Base-by-base conservation (phyloP, 768 basidiomycete genomes). In the Trametes punicea region DNA sequence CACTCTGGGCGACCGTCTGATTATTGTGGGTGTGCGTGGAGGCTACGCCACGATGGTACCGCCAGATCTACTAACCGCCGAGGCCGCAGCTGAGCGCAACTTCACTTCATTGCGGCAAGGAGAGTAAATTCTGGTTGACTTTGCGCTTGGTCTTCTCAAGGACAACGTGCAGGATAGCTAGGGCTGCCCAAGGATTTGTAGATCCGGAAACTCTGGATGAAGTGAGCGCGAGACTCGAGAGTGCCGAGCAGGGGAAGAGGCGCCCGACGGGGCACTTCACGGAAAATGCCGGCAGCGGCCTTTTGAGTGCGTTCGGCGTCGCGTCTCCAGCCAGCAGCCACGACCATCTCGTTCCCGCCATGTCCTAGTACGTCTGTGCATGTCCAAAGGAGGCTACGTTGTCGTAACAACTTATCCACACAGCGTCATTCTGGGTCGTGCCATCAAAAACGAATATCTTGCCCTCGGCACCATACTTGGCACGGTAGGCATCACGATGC, bases 401-500 rank as follows among this genome's bases (percentile, higher is more conserved):
- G 4, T 16, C 26, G 33, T 45, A 36, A 13, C 16, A 25, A 18
- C 16, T 6, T 27, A 4, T 18, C 38, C 21, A 23, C 2, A 30
- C 67, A 92, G 90, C 79, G 75, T 80, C 59, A 85, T 93, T 66
- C 68, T 90, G 60, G 90, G 90, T 70, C 88, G 90, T 62, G 81
- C 79, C 68, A 78, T 93, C 66, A 89, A 87, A 77, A 87, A 83
- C 68, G 88, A 92, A 75, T 84, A 89, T 76, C 80, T 93, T 61
- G 81, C 85, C 20, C 77, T 92, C 52, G 84, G 81, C 51, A 83
- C 84, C 34, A 80, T 93, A 54, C 72, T 77, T 44, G 71, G 74
- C 48, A 74, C 81, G 46, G 82, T 82, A 56, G 81, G 81, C 52
- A 70, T 79, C 53, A 77, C 79, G 33, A 76, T 76, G 62, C 77